Conservation (phyloP, 2,329 filamentous ascomycete species). For the Nigrospora oryzae region DNA sequence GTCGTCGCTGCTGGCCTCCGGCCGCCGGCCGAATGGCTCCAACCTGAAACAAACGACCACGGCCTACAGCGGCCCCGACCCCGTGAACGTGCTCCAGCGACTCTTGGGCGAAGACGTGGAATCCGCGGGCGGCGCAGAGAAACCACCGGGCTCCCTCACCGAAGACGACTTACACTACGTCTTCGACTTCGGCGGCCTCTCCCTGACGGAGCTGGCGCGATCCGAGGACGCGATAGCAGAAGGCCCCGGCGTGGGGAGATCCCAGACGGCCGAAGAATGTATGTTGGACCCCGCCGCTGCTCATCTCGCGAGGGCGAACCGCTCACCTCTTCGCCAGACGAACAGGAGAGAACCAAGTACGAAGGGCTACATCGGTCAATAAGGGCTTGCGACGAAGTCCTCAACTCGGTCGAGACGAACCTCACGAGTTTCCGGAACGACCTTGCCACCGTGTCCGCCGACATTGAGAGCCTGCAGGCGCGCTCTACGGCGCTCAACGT, state of each 20-base stretch:
- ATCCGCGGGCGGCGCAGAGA: conserved; percentile 4
- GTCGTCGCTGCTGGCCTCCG: conserved; percentile 60
- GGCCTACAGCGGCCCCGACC: conserved; percentile 51
- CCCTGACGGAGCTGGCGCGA: conserved; percentile 62
- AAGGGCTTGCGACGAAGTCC: conserved; percentile 80
- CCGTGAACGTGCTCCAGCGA: conserved; percentile 57
- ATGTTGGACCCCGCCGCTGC: conserved; percentile 26
- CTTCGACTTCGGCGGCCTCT: conserved; percentile 72
- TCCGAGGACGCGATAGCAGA: conserved; percentile 17
- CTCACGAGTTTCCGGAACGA: conserved; percentile 90
- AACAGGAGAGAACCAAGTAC: conserved; percentile 75
- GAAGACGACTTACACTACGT: conserved; percentile 52
- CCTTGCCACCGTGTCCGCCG: conserved; percentile 81
- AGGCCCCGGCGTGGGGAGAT: conserved; percentile 30
- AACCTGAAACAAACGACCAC: conserved; percentile 51
- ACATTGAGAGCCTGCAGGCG: conserved; percentile 88
- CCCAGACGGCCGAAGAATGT: conserved; percentile 67
- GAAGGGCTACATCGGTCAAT: conserved; percentile 89
- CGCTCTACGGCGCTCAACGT: conserved; percentile 77
- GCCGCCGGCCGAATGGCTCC: conserved; percentile 59
- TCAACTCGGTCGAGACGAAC: conserved; percentile 88
- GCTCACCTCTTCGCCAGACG: conserved; percentile 40
- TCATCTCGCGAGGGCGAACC: no score
- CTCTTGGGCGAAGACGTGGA: conserved; percentile 25
- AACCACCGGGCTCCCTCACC: conserved; percentile 20